Percentiles rank a stretch among this genome's conserved stretches.
These are phyloP conservation scores for Hamigera avellanea DNA, from an alignment of 495 filamentous ascomycete species.

Conservation along the genomic window DNA sequence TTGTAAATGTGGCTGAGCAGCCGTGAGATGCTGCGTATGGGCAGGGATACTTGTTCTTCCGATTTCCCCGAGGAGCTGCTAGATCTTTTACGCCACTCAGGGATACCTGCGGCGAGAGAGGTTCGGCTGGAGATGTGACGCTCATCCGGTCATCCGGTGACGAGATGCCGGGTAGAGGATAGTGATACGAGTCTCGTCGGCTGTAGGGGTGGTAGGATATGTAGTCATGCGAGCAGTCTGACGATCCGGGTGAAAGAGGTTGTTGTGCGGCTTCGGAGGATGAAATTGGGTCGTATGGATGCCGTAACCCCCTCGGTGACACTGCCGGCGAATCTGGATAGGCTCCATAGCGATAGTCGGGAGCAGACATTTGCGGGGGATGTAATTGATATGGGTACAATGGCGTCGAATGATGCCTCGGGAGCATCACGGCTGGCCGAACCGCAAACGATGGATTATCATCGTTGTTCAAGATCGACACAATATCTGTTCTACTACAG, in stretches of 20 bases:
- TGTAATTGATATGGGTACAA: slow-evolving; percentile 14
- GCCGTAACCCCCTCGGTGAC: slow-evolving; percentile 14
- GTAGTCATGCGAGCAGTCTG: slow-evolving; percentile 31
- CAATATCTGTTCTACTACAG: slow-evolving; percentile 26
- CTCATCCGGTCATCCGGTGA: slow-evolving; percentile 18
- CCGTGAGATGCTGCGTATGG: slow-evolving; percentile 50
- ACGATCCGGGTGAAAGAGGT: slow-evolving; percentile 23
- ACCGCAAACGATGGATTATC: slow-evolving; percentile 38
- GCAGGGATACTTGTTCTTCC: slow-evolving; percentile 46
- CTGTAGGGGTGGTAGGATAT: slow-evolving; percentile 18
- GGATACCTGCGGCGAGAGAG: slow-evolving; percentile 13
- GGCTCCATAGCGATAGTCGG: slow-evolving; percentile 12
- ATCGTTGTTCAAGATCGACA: slow-evolving; percentile 40
- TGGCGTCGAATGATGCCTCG: slow-evolving; percentile 19
- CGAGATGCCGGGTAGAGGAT: slow-evolving; percentile 7
- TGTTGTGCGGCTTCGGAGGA: slow-evolving; percentile 13
- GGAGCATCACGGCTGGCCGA: slow-evolving; percentile 26
- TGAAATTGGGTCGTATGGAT: slow-evolving; percentile 16
- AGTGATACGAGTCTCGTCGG: slow-evolving; percentile 11
- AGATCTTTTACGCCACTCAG: slow-evolving; percentile 4
- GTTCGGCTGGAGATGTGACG: slow-evolving; percentile 14
- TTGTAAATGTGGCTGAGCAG: slow-evolving; percentile 81
- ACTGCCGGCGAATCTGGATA: slow-evolving; percentile 18
- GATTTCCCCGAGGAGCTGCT: slow-evolving; percentile 2
- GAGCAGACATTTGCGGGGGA: slow-evolving; percentile 13